Percentiles rank a stretch among this genome's conserved stretches.
These are phyloP conservation scores for Flaveria linearis DNA, from an alignment of 129 eudicot genomes.

Conservation along the genomic window DNA sequence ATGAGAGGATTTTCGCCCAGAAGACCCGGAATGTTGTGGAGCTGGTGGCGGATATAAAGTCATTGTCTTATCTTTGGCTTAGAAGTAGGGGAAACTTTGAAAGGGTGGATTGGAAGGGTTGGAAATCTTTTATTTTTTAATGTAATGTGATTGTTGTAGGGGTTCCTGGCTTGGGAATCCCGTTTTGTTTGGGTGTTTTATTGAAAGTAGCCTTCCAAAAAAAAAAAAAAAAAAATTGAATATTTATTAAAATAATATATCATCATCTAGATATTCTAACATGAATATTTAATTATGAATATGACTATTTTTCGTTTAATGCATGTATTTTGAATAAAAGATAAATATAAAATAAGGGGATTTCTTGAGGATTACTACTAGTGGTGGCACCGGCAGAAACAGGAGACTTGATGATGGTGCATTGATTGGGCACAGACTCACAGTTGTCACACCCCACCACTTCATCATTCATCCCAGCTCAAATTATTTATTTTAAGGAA, in stretches of 20 bases:
- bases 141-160: too few relatives aligned
- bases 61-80: too few relatives aligned
- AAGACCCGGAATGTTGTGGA: too few relatives aligned
- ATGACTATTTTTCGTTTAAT: background rate
- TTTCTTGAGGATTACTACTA: constrained; percentile 33
- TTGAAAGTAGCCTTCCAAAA: too few relatives aligned
- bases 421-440: constrained; percentile 47
- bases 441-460: constrained; percentile 46
- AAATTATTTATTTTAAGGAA: background rate
- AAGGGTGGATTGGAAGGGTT: too few relatives aligned
- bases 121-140: too few relatives aligned
- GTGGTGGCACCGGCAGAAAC: constrained; percentile 32
- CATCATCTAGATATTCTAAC: background rate
- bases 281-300: background rate
- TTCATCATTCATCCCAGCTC: constrained; percentile 17
- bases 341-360: background rate
- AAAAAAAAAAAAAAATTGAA: too few relatives aligned
- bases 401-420: constrained; percentile 39
- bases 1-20: too few relatives aligned
- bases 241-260: background rate
- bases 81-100: too few relatives aligned
- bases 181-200: too few relatives aligned
- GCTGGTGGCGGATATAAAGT: too few relatives aligned
- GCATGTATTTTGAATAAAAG: background rate
- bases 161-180: too few relatives aligned